phyloP scores from a whole-genome alignment of 1,139 yeast genomes.

The Magnusiomyces fungicola region DNA sequence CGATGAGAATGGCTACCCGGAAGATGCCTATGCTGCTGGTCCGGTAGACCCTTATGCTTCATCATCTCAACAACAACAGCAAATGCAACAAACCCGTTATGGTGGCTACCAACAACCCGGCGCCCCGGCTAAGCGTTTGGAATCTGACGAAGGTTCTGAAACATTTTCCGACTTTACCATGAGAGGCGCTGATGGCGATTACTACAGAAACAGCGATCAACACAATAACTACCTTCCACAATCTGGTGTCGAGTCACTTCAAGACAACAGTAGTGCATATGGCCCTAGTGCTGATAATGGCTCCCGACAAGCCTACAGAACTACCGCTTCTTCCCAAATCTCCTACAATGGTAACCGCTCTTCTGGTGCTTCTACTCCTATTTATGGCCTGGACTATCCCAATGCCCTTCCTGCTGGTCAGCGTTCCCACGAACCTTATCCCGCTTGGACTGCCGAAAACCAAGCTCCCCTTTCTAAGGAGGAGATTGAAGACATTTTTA shows the following conservation, averaged over 20 bases:
- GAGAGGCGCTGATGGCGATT: conserved; percentile 35
- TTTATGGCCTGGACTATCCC: conserved; percentile 80
- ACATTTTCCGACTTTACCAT: conserved; percentile 39
- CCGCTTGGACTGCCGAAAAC: conserved; percentile 92
- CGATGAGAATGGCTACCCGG: conserved; percentile 32
- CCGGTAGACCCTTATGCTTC: conserved; percentile 31
- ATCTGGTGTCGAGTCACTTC: conserved; percentile 25
- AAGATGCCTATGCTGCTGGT: conserved; percentile 27
- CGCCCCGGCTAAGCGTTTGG: conserved; percentile 24
- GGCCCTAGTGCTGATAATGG: conserved; percentile 13
- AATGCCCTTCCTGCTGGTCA: conserved; percentile 41
- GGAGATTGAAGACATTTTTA: conserved; percentile 86
- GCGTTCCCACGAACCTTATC: conserved; percentile 68
- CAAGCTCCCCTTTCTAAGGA: conserved; percentile 79
- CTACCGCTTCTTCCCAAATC: conserved; percentile 33
- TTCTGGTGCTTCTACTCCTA: conserved; percentile 94
- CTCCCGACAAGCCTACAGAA: conserved; percentile 19
- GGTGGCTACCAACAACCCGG: conserved; percentile 19
- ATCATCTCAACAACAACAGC: conserved; percentile 16
- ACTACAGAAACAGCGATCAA: conserved; percentile 35
- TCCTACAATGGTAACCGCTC: conserved; percentile 76
- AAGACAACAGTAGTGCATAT: conserved; percentile 27
- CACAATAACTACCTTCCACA: conserved; percentile 27
- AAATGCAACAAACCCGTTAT: conserved; percentile 8
- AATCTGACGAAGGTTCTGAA: conserved; percentile 36